phyloP scores from a whole-genome alignment of 495 filamentous ascomycete species.

The Antarctomyces pellizariae region DNA sequence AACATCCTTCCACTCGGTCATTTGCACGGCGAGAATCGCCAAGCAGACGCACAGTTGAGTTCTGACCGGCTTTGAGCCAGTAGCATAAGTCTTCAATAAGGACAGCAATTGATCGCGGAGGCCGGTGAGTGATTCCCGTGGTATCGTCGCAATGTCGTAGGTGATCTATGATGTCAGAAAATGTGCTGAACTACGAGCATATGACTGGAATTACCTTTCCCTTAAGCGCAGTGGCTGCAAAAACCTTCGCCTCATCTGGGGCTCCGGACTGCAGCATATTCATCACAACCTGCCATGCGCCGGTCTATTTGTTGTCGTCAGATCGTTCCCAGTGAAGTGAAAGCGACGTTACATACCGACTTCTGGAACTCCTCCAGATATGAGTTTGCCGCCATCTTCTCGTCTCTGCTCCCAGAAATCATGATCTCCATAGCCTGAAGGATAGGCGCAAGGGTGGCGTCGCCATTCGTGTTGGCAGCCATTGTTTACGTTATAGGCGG shows the following conservation, averaged over 20 bases:
- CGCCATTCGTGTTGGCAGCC: slow-evolving; percentile 37
- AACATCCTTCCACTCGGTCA: slow-evolving; percentile 90
- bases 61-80: slow-evolving; percentile 73
- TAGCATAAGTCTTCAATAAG: slow-evolving; percentile 52
- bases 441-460: slow-evolving; percentile 60
- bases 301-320: slow-evolving; percentile 27
- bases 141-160: slow-evolving; percentile 70
- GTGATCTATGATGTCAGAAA: slow-evolving; percentile 32
- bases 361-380: slow-evolving; percentile 95
- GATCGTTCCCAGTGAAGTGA: neutral
- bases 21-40: slow-evolving; percentile 84
- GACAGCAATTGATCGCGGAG: slow-evolving; percentile 65
- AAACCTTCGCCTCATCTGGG: slow-evolving; percentile 67
- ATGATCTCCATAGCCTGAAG: slow-evolving; percentile 75
- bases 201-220: slow-evolving; percentile 58
- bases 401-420: slow-evolving; percentile 57
- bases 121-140: slow-evolving; percentile 41
- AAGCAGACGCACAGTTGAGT: slow-evolving; percentile 90
- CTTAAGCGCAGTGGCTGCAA: slow-evolving; percentile 89
- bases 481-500: no score
- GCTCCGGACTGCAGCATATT: slow-evolving; percentile 56
- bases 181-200: neutral
- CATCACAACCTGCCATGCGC: slow-evolving; percentile 78
- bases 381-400: slow-evolving; percentile 76
- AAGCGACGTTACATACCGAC: slow-evolving; percentile 43